Conservation (phyloP, 1,139 yeast species). For the Schizosaccharomyces versatilis region DNA sequence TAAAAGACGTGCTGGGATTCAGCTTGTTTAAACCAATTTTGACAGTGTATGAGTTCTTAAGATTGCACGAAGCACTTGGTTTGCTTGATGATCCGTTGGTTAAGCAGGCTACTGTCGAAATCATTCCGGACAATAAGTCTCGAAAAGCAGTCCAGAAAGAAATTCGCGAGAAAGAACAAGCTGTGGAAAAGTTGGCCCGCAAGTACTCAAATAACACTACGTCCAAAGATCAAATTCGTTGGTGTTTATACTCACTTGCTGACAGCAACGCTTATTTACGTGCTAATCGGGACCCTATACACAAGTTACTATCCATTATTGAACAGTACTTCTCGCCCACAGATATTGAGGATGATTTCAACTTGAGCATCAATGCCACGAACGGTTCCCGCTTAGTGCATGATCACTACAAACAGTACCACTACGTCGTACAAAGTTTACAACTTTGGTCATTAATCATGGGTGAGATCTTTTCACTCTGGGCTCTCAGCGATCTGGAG, state of each 20-base stretch:
- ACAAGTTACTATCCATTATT: constrained; percentile 32
- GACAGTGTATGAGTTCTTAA: constrained; percentile 33
- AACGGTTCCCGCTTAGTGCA: constrained; percentile 50
- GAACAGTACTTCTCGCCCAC: constrained; percentile 28
- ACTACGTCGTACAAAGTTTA: constrained; percentile 42
- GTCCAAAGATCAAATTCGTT: constrained; percentile 37
- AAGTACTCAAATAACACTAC: constrained; percentile 22
- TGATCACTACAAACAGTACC: constrained; percentile 43
- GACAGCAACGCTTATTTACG: constrained; percentile 52
- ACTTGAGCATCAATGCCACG: constrained; percentile 36
- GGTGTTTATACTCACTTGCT: constrained; percentile 48
- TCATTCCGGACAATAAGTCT: constrained; percentile 34
- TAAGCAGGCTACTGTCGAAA: constrained; percentile 41
- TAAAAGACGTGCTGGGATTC: constrained; percentile 44
- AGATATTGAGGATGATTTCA: constrained; percentile 18
- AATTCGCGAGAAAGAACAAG: constrained; percentile 37
- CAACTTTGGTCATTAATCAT: constrained; percentile 52
- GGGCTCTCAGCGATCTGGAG: constrained; percentile 55
- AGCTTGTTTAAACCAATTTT: constrained; percentile 47
- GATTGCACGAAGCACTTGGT: constrained; percentile 22
- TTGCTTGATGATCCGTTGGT: constrained; percentile 35
- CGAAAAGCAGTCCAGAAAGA: constrained; percentile 32
- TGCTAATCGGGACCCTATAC: constrained; percentile 41
- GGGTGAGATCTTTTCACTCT: constrained; percentile 47
- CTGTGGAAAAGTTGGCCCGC: constrained; percentile 35